Evolutionary conservation across 352 stramenopile species (phyloP), one percentile per base, ranked within the genome.

Genomic region (Phytophthora colocasiae): DNA sequence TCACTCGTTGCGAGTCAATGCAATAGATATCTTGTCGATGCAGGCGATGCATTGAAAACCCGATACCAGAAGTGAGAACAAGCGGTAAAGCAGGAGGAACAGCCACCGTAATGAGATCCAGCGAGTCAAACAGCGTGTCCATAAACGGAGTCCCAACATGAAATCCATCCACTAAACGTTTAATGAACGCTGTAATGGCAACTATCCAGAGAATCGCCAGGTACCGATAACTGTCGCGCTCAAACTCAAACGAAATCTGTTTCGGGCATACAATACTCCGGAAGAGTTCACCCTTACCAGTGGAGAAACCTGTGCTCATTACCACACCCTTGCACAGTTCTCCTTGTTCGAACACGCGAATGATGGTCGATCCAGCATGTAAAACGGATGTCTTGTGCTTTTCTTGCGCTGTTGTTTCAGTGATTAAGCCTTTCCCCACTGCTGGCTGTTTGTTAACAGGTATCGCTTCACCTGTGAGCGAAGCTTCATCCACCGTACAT

Each of bases 201-300:
- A 93, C 63, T 19, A 55, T 41, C 27, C 66, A 78, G 0, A 91
- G 68, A 47, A 80, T 73, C 0, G 52, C 59, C 7, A 91, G 44
- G 65, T 88, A 88, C 6, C 74, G 66, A 71, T 92, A 92, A 62
- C 81, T 87, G 61, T 92, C 83, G 3, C 72, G 77, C 48, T 90
- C 82, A 48, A 90, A 85, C 63, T 83, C 65, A 43, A 93, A 91
- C 6, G 57, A 65, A 41, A 91, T 75, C 4, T 43, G 48, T 38
- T 81, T 77, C 1, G 84, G 84, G 59, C 83, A 91, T 1, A 92
- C 27, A 43, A 92, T 92, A 27, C 62, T 76, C 8, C 75, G 84
- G 51, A 91, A 85, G 2, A 92, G 68, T 55, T 93, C 77, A 32
- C 84, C 84, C 29, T 89, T 89, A 14, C 57, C 58, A 1, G 84